These are phyloP conservation scores for Favolaschia claudopus DNA, from an alignment of 768 basidiomycete species.

Conservation along the genomic window DNA sequence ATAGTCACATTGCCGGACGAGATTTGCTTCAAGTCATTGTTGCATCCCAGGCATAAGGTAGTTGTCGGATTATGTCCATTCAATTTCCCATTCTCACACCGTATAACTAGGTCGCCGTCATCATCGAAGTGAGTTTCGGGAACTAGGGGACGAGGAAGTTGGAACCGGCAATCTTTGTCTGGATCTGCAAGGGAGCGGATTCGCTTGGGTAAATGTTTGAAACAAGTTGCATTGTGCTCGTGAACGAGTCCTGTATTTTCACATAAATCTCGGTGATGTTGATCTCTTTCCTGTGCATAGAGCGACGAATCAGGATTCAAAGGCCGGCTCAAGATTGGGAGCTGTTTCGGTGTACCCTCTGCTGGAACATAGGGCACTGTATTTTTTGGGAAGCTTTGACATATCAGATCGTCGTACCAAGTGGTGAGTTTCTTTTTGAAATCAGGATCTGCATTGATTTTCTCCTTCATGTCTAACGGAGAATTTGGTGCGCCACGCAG, in stretches of 20 bases:
- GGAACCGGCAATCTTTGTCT: neutral
- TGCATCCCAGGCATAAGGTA: neutral
- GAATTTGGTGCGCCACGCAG: neutral
- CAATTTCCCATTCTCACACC: neutral
- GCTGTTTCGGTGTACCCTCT: neutral
- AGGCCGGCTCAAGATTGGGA: slow-evolving; percentile 8
- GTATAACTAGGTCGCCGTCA: no score
- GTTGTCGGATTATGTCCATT: neutral
- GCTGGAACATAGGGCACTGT: neutral
- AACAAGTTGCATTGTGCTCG: no score
- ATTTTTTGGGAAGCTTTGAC: neutral
- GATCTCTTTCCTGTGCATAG: neutral
- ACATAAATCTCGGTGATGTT: neutral
- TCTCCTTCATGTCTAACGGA: slow-evolving; percentile 6
- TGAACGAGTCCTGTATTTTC: slow-evolving; percentile 5
- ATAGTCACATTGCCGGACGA: no score
- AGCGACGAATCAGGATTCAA: neutral
- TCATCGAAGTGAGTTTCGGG: neutral
- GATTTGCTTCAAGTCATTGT: neutral
- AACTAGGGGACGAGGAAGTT: neutral
- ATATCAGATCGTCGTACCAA: slow-evolving; percentile 17
- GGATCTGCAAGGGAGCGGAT: no score
- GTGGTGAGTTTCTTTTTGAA: neutral
- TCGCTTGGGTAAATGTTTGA: no score
- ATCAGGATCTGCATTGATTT: neutral